Conservation (phyloP, 164 flowering plant genomes). For the Aristolochia fimbriata region DNA sequence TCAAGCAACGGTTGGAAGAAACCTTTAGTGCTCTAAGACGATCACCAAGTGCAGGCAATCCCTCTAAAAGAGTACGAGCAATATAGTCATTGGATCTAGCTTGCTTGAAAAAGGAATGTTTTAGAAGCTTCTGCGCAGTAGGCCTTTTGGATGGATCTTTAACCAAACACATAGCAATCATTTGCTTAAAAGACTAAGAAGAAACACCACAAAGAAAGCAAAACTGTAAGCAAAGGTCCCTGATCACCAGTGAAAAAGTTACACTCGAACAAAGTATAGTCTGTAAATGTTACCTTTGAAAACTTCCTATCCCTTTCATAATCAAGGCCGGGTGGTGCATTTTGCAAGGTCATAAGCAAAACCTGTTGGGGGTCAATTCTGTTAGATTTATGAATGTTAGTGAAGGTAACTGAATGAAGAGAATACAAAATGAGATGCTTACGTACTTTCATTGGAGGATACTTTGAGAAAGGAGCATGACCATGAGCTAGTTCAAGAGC, state of each 20-base stretch:
- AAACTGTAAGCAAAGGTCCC: background rate
- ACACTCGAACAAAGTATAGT: background rate
- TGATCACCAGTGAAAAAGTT: background rate
- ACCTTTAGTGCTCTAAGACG: slow-evolving; percentile 78
- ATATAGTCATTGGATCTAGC: slow-evolving; percentile 83
- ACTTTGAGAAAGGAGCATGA: slow-evolving; percentile 98
- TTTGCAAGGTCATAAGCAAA: slow-evolving; percentile 94
- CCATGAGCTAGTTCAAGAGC: slow-evolving; percentile 99
- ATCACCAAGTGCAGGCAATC: slow-evolving; percentile 83
- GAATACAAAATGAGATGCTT: background rate
- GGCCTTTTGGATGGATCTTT: slow-evolving; percentile 94
- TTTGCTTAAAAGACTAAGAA: slow-evolving; percentile 81
- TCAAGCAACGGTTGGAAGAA: background rate
- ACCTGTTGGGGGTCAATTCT: slow-evolving; percentile 33
- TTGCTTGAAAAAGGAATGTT: slow-evolving; percentile 86
- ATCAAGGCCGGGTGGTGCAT: slow-evolving; percentile 91
- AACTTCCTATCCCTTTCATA: slow-evolving; percentile 81
- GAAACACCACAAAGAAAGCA: slow-evolving; percentile 1
- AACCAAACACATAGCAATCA: slow-evolving; percentile 95
- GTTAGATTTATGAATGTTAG: background rate
- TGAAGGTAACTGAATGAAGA: background rate
- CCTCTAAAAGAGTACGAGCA: slow-evolving; percentile 65
- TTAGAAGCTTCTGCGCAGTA: slow-evolving; percentile 69
- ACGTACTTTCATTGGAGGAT: slow-evolving; percentile 94
- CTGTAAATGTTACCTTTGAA: slow-evolving; percentile 51